Base-by-base conservation (phyloP, 2,329 filamentous ascomycete genomes). In the Boeremia exigua region DNA sequence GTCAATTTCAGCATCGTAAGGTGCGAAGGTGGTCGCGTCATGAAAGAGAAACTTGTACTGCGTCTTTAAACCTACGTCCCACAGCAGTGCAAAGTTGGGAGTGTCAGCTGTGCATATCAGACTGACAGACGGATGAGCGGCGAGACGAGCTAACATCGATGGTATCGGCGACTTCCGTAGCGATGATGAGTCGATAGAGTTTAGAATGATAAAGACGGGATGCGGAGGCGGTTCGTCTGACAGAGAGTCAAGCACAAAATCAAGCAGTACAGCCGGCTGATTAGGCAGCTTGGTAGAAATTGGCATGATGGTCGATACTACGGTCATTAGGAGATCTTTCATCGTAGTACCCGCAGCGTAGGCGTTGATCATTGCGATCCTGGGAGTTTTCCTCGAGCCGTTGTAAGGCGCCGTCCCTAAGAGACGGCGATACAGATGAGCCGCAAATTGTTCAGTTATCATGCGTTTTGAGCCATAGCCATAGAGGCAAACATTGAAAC, bases 1-100 rank as follows among this genome's bases (percentile, higher is more conserved):
- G 68, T 96, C 91, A 7, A 92, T 79, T 73, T 96, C 92, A 10
- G 84, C 82, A 10, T 83, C 80, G 65, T 90, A 91, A 0, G 91
- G 83, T 0, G 85, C 82, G 70, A 96, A 97, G 0, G 95, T 98
- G 1, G 95, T 98, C 68, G 89, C 89, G 78, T 99, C 93, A 78
- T 99, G 95, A 76, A 96, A 97, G 27, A 92, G 80, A 65, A 97
- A 93, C 73, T 90, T 90, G 76, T 93, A 91, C 27, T 90, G 86
- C 14, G 91, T 88, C 42, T 90, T 88, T n/a, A 93, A 82, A 50
- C 88, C 88, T 48, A 91, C 88, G 76, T 97, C 92, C 93, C 94
- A 99, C 46, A 98, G 83, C 1, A 97, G 78, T 0, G 91, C 80
- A 69, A 96, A 96, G 67, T 90, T 91, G 6, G 93, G 92, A 8